Conservation (phyloP, 139 green algal species). For the Closterium sp. region DNA sequence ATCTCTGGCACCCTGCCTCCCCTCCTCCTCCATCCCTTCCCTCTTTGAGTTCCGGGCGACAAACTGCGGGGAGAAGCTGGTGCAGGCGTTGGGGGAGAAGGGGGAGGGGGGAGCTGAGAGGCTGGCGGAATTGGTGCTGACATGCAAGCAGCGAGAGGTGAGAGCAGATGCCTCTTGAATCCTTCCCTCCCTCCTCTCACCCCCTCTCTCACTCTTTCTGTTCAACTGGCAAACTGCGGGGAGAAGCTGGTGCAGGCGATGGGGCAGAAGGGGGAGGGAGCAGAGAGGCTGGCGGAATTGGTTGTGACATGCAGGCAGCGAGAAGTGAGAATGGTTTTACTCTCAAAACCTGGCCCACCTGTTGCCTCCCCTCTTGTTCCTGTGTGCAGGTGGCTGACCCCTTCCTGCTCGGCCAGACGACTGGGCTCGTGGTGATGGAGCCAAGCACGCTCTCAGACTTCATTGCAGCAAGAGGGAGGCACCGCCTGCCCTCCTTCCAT, state of each 20-base stretch:
- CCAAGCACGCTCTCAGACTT: neutral
- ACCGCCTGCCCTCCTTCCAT: no score
- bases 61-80: neutral
- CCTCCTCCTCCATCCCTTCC: no score
- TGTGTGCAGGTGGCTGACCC: neutral
- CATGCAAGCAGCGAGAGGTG: neutral
- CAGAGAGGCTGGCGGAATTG: neutral
- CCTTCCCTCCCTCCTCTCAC: no score
- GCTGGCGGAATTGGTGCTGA: neutral
- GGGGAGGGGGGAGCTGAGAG: neutral
- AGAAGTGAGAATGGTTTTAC: neutral
- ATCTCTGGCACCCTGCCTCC: no score
- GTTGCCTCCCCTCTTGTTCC: no score
- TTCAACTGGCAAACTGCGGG: neutral
- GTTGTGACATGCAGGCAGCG: neutral
- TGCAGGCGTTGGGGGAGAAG: neutral
- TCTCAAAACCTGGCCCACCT: neutral
- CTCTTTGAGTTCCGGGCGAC: no score
- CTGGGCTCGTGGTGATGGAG: neutral
- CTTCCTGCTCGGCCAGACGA: neutral
- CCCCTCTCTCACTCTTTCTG: no score
- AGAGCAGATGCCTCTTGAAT: neutral
- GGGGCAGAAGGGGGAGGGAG: neutral
- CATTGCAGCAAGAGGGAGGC: neutral
- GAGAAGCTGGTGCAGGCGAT: neutral